A percentile compares a stretch with the other conserved stretches of the same genome.
These are phyloP conservation scores for Aspergillus quadrilineatus DNA, from an alignment of 2,329 filamentous ascomycete genomes.

Conservation along the genomic window DNA sequence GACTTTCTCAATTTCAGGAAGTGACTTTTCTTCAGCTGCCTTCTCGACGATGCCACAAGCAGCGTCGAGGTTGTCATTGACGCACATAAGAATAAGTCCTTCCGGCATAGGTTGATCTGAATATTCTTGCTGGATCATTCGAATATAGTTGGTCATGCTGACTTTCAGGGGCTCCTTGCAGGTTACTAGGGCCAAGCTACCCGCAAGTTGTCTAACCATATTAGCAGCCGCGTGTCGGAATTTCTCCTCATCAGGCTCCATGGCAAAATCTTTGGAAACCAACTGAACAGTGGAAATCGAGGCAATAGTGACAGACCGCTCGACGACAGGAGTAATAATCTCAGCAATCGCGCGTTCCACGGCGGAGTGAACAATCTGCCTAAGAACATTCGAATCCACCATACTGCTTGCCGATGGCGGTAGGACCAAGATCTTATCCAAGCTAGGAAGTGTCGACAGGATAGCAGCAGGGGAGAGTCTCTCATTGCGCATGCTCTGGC, in stretches of 20 bases:
- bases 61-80: conserved; percentile 93
- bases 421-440: conserved; percentile 74
- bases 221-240: conserved; percentile 83
- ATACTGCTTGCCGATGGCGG: conserved; percentile 75
- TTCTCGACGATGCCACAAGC: conserved; percentile 94
- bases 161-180: conserved; percentile 95
- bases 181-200: conserved; percentile 92
- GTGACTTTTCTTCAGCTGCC: conserved; percentile 87
- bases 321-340: conserved; percentile 96
- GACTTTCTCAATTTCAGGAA: conserved; percentile 93
- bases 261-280: conserved; percentile 93
- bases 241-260: conserved; percentile 84
- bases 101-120: conserved; percentile 77
- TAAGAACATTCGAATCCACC: conserved; percentile 66
- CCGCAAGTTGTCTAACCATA: conserved; percentile 92
- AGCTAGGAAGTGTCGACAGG: conserved; percentile 77
- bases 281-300: conserved; percentile 95
- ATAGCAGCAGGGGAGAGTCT: conserved; percentile 75
- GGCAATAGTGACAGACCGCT: conserved; percentile 95
- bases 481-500: conserved; percentile 65
- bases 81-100: conserved; percentile 95
- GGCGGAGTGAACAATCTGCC: conserved; percentile 76
- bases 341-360: conserved; percentile 89
- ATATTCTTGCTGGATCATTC: conserved; percentile 69
- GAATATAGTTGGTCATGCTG: conserved; percentile 96